Conservation (phyloP, 352 stramenopile species). For the Pythium brachiatum region DNA sequence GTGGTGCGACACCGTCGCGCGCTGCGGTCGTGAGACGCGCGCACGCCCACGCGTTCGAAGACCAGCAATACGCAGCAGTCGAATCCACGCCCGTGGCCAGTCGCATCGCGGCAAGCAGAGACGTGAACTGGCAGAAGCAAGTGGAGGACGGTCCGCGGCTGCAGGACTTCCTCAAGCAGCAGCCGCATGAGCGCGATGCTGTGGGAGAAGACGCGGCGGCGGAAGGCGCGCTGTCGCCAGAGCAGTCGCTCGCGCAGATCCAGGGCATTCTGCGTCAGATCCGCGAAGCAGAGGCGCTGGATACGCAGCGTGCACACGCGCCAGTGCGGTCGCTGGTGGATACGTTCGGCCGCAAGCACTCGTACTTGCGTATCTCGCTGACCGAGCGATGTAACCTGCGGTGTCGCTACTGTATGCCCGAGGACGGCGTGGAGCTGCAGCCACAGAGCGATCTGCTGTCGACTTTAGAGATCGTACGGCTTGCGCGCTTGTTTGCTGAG, state of each 20-base stretch:
- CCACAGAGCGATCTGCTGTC: conserved; percentile 75
- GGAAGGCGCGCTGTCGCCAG: conserved; percentile 6
- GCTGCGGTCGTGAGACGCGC: neutral
- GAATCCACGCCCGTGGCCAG: neutral
- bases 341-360: conserved; percentile 88
- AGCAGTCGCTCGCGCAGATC: conserved; percentile 43
- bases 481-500: conserved; percentile 88
- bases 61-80: neutral
- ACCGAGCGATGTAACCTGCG: conserved; percentile 96
- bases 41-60: conserved; percentile 5
- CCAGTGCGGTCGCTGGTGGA: conserved; percentile 57
- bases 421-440: conserved; percentile 90
- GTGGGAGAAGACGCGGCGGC: neutral
- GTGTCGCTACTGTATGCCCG: conserved; percentile 97
- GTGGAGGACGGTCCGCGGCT: conserved; percentile 10
- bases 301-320: neutral
- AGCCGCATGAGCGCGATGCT: neutral
- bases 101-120: neutral
- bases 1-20: neutral
- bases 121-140: conserved; percentile 13
- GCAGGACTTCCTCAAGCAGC: conserved; percentile 14
- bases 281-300: conserved; percentile 3
- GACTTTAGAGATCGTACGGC: conserved; percentile 89
- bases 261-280: conserved; percentile 41
- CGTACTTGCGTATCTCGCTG: conserved; percentile 95